Evolutionary conservation across 805 yeast genomes (phyloP), one percentile per base, ranked within the genome.

Genomic region (Teunomyces pallodes): DNA sequence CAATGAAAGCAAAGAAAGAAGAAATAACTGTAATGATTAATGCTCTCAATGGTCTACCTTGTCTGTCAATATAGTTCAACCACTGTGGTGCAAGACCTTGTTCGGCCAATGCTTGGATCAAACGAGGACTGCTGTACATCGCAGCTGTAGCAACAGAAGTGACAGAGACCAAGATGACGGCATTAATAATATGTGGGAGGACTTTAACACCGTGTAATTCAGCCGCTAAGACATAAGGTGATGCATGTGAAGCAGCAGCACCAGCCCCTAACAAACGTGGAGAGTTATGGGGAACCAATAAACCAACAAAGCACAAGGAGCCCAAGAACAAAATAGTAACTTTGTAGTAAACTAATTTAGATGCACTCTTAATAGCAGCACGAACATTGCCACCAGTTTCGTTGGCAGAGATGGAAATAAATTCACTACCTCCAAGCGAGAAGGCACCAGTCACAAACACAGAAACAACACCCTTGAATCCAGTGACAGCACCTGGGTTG

Each of bases 281-380:
- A 17, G 70, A 63, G 51, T 51, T 59, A 44, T 62, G 53, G 6
- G 76, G 76, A 31, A 71, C 76, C 49, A 71, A 62, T 47, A 71
- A 64, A 4, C 75, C 75, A 38, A 64, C 68, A 29, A 64, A 51
- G 12, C 46, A 10, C 53, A 64, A 56, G 7, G 67, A 51, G 13
- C 68, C 67, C 55, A 63, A 53, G 54, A 62, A 64, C 50, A 64
- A 59, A 42, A 64, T 47, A 20, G 61, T 53, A 20, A 64, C 53
- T 42, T 64, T 58, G 51, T 54, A 58, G 48, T 62, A 61, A 41
- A 64, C 64, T 46, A 62, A 60, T 40, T 64, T 56, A 43, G 60
- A 58, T 31, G 67, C 66, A 36, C 49, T 45, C 30, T 39, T 48
- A 55, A 53, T 28, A 58, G 65, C 52, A 56, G 49, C 46, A 45